These are phyloP conservation scores for Panicum hallii DNA, from an alignment of 202 grass and related monocot species.

Conservation along the genomic window DNA sequence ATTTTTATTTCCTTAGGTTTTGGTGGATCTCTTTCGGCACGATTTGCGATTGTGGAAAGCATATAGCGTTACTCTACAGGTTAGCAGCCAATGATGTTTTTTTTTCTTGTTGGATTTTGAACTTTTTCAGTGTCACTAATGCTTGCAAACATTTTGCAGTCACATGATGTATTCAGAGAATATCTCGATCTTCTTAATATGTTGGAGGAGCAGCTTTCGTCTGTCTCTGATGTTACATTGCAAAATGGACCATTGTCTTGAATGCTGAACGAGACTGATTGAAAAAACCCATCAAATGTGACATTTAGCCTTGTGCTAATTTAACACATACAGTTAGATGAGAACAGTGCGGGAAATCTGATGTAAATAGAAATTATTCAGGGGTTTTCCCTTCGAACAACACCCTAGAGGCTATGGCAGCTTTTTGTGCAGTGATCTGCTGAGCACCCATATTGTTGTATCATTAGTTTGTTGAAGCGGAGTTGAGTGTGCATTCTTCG, in stretches of 20 bases:
- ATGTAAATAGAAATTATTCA: constrained; percentile 73
- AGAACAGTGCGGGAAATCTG: constrained; percentile 32
- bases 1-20: constrained; percentile 68
- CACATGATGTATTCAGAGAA: constrained; percentile 84
- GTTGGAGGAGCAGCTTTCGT: constrained; percentile 86
- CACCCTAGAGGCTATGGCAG: constrained; percentile 47
- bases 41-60: constrained; percentile 94
- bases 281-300: background rate
- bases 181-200: constrained; percentile 90
- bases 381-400: constrained; percentile 41
- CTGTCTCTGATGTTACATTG: constrained; percentile 63
- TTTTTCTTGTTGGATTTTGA: constrained; percentile 3
- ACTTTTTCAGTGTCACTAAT: constrained; percentile 26
- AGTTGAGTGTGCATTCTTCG: constrained; percentile 47
- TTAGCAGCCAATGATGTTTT: constrained; percentile 33
- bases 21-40: constrained; percentile 93
- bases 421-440: constrained; percentile 55
- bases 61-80: constrained; percentile 95
- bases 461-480: constrained; percentile 57
- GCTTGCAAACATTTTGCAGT: constrained; percentile 58
- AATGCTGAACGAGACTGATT: constrained; percentile 26
- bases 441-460: constrained; percentile 56
- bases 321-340: constrained; percentile 55
- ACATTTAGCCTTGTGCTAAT: constrained; percentile 49
- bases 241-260: constrained; percentile 62